Base-by-base conservation (phyloP, 2,329 filamentous ascomycete species). In the Fusarium equiseti region DNA sequence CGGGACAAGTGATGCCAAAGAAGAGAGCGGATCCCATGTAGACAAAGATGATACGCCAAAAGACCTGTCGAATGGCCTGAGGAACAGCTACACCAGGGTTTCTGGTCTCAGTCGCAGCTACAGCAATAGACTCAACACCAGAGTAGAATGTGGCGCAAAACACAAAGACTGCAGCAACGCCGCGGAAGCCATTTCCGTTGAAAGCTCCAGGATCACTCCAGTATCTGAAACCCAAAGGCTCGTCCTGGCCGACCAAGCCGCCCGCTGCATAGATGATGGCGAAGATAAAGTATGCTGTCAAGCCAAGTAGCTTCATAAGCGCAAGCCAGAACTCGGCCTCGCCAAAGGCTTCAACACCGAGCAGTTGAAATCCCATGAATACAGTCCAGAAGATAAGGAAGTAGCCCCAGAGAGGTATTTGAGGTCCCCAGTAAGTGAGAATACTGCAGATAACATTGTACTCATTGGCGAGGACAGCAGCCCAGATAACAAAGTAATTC, bases 251-350 rank as follows among this genome's bases (percentile, higher is more conserved):
- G 12, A 86, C 81, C 13, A 91, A 78, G n/a, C 91, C 91, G 4
- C 89, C 91, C 1, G 90, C 85, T 2, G 90, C 89, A 72, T 93
- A 92, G 62, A 93, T 82, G 63, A 93, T 91, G 52, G 90, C 87
- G 74, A 94, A 93, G 70, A 94, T 82, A 78, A 92, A 92, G 78
- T 91, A 93, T 2, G 91, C 91, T 3, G 91, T 81, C 2, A 94
- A 81, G 2, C 91, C 90, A 5, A 90, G 77, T 8, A 94, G 85
- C 76, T 95, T 95, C 76, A 94, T 80, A 18, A 91, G 84, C 1
- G 91, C 90, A 60, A 94, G 87, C 91, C 91, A 94, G 76, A 94
- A 94, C 76, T 95, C 92, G 12, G 91, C 89, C 76, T 95, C 92
- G 16, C 92, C 92, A 76, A 94, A 95, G 6, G 90, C 88, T 72